Percentiles rank a stretch among this genome's conserved stretches.
Conservation (phyloP, 352 stramenopile genomes). For the Phytopythium vexans region DNA sequence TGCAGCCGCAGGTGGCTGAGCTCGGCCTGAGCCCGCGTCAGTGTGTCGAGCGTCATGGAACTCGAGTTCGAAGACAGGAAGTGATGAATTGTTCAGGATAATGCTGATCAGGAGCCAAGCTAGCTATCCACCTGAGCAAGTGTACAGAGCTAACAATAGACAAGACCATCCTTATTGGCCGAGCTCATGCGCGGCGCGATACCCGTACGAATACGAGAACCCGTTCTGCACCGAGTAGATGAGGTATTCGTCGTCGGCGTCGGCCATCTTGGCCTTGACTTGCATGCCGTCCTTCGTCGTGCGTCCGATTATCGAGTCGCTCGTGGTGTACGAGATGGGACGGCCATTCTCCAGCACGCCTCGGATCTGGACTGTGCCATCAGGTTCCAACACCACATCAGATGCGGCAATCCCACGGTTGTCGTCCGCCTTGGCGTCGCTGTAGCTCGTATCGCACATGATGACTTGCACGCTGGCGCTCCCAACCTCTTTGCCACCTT, state of each 20-base stretch:
- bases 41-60: conserved; percentile 62
- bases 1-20: conserved; percentile 50
- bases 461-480: conserved; percentile 75
- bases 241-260: conserved; percentile 42
- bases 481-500: conserved; percentile 16
- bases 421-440: conserved; percentile 61
- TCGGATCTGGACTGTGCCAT: conserved; percentile 42
- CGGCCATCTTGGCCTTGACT: conserved; percentile 56
- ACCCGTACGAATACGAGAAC: conserved; percentile 59
- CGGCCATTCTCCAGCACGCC: conserved; percentile 51
- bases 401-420: conserved; percentile 79
- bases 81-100: neutral
- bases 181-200: conserved; percentile 13
- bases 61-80: conserved; percentile 1
- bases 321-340: conserved; percentile 40
- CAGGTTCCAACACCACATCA: conserved; percentile 69
- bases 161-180: neutral
- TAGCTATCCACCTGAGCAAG: neutral
- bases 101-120: neutral
- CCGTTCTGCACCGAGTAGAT: conserved; percentile 60
- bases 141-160: neutral
- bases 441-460: conserved; percentile 93
- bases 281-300: conserved; percentile 47
- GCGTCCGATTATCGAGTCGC: conserved; percentile 39
- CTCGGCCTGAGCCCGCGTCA: conserved; percentile 58